These are phyloP conservation scores for Musa balbisiana DNA, from an alignment of 202 grass and related monocot genomes.

Conservation along the genomic window DNA sequence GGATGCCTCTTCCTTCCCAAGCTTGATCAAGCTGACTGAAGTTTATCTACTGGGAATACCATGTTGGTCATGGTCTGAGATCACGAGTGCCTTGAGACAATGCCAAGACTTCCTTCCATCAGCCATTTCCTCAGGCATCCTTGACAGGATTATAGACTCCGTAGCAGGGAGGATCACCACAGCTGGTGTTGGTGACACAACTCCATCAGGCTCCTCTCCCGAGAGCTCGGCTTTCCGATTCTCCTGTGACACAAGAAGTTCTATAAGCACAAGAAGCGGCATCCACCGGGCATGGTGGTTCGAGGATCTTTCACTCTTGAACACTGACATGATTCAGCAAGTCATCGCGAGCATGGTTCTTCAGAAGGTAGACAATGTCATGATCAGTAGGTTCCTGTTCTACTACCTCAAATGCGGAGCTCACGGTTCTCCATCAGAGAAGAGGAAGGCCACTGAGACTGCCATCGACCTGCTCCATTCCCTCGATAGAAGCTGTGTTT, in stretches of 20 bases:
- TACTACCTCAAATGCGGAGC: slow-evolving; percentile 68
- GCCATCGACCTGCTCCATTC: slow-evolving; percentile 32
- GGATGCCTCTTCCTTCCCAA: slow-evolving; percentile 6
- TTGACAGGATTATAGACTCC: slow-evolving; percentile 1
- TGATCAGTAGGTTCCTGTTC: slow-evolving; percentile 62
- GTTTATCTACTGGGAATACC: neutral
- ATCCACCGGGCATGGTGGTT: slow-evolving; percentile 65
- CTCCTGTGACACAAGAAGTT: slow-evolving; percentile 60
- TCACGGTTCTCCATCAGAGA: slow-evolving; percentile 32
- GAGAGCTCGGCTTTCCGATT: slow-evolving; percentile 11
- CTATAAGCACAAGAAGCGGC: slow-evolving; percentile 39
- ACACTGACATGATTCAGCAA: slow-evolving; percentile 37
- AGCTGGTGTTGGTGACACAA: neutral
- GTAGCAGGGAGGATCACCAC: neutral
- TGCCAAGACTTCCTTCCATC: slow-evolving; percentile 6
- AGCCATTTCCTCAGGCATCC: neutral
- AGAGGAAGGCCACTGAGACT: slow-evolving; percentile 41
- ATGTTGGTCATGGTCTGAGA: slow-evolving; percentile 1
- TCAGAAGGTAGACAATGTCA: slow-evolving; percentile 46
- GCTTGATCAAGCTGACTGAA: neutral
- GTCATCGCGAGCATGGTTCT: slow-evolving; percentile 44
- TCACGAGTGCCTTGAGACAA: slow-evolving; percentile 3
- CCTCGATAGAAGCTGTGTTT: slow-evolving; percentile 50
- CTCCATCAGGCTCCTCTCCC: neutral
- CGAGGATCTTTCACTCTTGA: slow-evolving; percentile 60